A percentile compares a stretch with the other conserved stretches of the same genome.
Conservation (phyloP, 495 filamentous ascomycete genomes). For the Cenococcum geophilum region DNA sequence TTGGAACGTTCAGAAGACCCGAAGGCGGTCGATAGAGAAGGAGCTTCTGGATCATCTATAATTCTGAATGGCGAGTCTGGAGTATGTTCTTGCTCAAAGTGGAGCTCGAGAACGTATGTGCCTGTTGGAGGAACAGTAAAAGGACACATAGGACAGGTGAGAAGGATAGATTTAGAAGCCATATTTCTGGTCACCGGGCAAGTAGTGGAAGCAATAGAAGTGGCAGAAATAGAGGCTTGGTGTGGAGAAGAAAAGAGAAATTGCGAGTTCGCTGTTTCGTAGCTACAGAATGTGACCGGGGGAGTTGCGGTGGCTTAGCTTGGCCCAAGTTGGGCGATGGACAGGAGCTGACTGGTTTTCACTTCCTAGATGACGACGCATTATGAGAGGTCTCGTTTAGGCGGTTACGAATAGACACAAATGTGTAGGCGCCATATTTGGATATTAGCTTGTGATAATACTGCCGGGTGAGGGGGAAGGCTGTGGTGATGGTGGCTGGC, state of each 20-base stretch:
- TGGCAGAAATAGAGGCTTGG: constrained; percentile 2
- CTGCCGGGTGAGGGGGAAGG: no score
- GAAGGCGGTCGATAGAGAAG: constrained; percentile 5
- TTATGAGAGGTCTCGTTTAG: background rate
- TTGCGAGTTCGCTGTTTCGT: background rate
- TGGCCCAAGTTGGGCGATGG: background rate
- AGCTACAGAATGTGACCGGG: no score
- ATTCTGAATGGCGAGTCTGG: constrained; percentile 51
- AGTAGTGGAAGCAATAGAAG: background rate
- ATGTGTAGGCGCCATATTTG: no score
- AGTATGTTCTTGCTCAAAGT: constrained; percentile 54
- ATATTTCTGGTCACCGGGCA: background rate
- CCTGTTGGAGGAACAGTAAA: constrained; percentile 45
- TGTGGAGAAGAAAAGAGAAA: background rate
- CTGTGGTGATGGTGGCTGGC: no score
- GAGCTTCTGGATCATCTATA: constrained; percentile 31
- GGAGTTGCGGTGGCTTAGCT: background rate
- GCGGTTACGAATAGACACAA: no score
- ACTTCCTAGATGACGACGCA: background rate
- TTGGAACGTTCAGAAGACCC: background rate
- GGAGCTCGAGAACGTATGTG: constrained; percentile 46
- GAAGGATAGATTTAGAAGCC: constrained; percentile 9
- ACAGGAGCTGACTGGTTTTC: background rate
- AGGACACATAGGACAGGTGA: constrained; percentile 50
- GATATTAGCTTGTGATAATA: no score